A percentile compares a stretch with the other conserved stretches of the same genome.
phyloP scores from a whole-genome alignment of 352 stramenopile species.

The Phytophthora pluvialis region DNA sequence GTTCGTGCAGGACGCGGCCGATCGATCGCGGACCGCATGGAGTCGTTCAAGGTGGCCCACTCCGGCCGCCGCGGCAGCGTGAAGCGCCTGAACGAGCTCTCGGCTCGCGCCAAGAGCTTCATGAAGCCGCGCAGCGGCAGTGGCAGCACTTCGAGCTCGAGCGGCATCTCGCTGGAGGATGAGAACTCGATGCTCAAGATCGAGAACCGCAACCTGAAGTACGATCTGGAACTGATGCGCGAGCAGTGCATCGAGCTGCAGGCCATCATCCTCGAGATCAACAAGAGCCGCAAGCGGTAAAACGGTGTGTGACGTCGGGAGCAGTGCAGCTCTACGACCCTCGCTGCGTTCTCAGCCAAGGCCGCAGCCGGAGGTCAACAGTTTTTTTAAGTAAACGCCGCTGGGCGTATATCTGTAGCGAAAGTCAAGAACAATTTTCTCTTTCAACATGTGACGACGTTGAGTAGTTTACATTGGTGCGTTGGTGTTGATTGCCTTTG shows the following conservation, averaged over 20 bases:
- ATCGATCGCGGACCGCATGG: conserved; percentile 70
- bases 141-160: conserved; percentile 70
- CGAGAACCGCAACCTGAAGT: conserved; percentile 89
- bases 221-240: conserved; percentile 89
- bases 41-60: conserved; percentile 60
- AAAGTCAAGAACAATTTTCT: conserved; percentile 31
- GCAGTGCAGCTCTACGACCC: conserved; percentile 16
- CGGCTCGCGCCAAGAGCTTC: conserved; percentile 71
- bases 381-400: conserved; percentile 40
- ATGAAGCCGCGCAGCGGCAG: conserved; percentile 71
- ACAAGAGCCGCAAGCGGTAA: conserved; percentile 89
- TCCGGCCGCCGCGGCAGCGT: conserved; percentile 55
- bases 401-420: conserved; percentile 45
- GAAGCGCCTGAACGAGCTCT: conserved; percentile 80
- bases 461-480: conserved; percentile 13
- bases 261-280: conserved; percentile 90
- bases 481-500: neutral
- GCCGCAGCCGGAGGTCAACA: conserved; percentile 19
- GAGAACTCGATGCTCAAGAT: conserved; percentile 90
- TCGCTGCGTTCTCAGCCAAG: conserved; percentile 7
- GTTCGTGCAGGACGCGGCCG: conserved; percentile 42
- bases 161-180: conserved; percentile 77
- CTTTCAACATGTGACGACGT: conserved; percentile 38
- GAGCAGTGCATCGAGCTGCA: conserved; percentile 90
- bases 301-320: conserved; percentile 19